These are phyloP conservation scores for Tetramitus jugosus DNA, from an alignment of 208 protist genomes.

Conservation along the genomic window DNA sequence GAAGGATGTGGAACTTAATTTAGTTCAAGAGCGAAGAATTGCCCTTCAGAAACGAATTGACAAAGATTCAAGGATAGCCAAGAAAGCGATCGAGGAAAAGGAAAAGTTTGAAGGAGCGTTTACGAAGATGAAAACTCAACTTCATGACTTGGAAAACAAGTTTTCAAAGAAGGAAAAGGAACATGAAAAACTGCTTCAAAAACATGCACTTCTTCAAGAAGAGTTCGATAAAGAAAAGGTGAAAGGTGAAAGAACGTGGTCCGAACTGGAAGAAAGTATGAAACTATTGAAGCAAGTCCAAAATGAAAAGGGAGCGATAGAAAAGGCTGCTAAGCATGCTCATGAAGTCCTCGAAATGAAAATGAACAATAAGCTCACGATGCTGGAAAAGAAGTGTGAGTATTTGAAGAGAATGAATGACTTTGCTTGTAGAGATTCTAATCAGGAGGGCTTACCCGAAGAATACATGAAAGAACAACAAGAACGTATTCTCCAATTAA, in stretches of 20 bases:
- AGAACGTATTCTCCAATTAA: neutral
- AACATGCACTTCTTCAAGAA: neutral
- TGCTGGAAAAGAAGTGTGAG: conserved; percentile 30
- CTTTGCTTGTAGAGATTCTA: conserved; percentile 57
- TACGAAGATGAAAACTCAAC: conserved; percentile 12
- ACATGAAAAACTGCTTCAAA: neutral
- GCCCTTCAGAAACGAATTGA: no score
- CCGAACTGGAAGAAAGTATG: conserved; percentile 7
- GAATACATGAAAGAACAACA: neutral
- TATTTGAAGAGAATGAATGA: conserved; percentile 47
- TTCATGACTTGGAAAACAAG: conserved; percentile 9
- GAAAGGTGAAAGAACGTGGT: conserved; percentile 19
- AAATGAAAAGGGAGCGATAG: neutral
- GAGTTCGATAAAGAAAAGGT: conserved; percentile 8
- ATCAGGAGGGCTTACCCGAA: conserved; percentile 28
- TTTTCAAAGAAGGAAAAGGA: neutral
- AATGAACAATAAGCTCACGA: conserved; percentile 3
- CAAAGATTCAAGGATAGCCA: no score
- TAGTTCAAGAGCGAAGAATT: no score
- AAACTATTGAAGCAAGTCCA: neutral
- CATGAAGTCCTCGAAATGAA: neutral
- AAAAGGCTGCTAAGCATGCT: neutral
- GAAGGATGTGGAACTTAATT: no score
- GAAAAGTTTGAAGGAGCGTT: no score
- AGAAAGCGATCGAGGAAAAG: no score